Conservation (phyloP, 208 protist genomes). For the Crithidia fasciculata region DNA sequence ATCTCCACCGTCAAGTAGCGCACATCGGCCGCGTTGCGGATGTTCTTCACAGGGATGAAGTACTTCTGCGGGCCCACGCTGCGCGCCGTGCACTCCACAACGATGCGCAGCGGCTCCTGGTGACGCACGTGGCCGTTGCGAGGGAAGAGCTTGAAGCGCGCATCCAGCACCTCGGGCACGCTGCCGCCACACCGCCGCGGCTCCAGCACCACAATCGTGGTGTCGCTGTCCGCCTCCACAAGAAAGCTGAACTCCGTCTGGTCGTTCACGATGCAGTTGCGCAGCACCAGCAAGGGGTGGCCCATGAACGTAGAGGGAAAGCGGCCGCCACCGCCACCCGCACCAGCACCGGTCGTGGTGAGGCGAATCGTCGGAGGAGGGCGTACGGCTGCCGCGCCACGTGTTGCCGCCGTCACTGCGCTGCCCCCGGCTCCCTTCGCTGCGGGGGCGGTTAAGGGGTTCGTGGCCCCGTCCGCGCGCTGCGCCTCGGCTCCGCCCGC, state of each 20-base stretch:
- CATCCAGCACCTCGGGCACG: conserved; percentile 55
- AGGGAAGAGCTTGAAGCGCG: conserved; percentile 81
- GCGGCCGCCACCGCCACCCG: background rate
- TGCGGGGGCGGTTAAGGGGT: background rate
- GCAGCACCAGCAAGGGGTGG: conserved; percentile 64
- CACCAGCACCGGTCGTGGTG: background rate
- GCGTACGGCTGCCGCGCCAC: conserved; percentile 6
- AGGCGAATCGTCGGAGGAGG: conserved; percentile 21
- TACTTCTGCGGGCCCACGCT: conserved; percentile 83
- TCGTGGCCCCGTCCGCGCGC: background rate
- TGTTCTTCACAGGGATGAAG: conserved; percentile 84
- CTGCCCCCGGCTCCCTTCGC: background rate
- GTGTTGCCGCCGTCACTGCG: background rate
- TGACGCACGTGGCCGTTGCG: conserved; percentile 60
- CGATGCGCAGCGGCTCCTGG: conserved; percentile 63
- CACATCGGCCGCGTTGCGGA: conserved; percentile 66
- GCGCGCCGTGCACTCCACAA: conserved; percentile 78
- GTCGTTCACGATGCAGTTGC: conserved; percentile 79
- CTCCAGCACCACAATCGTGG: conserved; percentile 80
- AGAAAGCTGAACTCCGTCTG: conserved; percentile 73
- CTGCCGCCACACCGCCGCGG: conserved; percentile 61
- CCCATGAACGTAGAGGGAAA: conserved; percentile 64
- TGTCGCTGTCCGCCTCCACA: conserved; percentile 50
- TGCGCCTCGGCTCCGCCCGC: background rate
- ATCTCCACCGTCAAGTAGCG: conserved; percentile 79